Base-by-base conservation (phyloP, 1,139 yeast genomes). In the Yamadazyma mexicana region DNA sequence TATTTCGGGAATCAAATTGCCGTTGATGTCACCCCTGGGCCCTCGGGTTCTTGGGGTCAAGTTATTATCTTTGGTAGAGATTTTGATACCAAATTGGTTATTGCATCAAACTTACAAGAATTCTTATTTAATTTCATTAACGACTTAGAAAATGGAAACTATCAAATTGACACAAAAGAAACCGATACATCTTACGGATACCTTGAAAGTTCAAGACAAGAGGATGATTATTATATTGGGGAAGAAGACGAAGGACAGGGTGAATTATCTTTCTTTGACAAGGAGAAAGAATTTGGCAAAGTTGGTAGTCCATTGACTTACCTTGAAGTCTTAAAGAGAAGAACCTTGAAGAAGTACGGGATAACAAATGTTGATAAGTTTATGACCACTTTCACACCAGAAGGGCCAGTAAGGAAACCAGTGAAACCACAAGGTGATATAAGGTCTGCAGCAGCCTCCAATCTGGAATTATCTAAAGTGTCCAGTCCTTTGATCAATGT, bases 11-110 rank as follows among this genome's bases (percentile, higher is more conserved):
- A 81, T 53, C 78, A 79, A 57, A 63, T 81, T 43, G 87, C 83
- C 2, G 53, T 81, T 34, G 87, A 81, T 59, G 64, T 81, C 39
- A 73, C 79, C 2, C 86, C 87, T 0, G 84, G 83, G 3, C 77
- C 81, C 18, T 64, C 60, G 25, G 87, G 87, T 33, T 59, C 59
- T 46, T 71, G 79, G 74, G 86, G 87, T 17, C 87, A 81, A 58
- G 62, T 81, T 14, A 80, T 81, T 42, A 58, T 79, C 32, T 81
- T 75, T 55, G 87, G 87, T 14, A 73, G 84, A 51, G 86, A 81
- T 48, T 79, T 64, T 51, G 85, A 81, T 58, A 76, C 82, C 37
- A 80, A 79, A 52, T 63, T 75, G 45, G 84, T 80, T 23, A 61
- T 80, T 46, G 83, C 84, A 4, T 54, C 65, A n/a, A 66, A 68